Percentiles rank a stretch among this genome's conserved stretches.
Conservation (phyloP, 1,139 yeast species). For the Petasospora rhodanensis region DNA sequence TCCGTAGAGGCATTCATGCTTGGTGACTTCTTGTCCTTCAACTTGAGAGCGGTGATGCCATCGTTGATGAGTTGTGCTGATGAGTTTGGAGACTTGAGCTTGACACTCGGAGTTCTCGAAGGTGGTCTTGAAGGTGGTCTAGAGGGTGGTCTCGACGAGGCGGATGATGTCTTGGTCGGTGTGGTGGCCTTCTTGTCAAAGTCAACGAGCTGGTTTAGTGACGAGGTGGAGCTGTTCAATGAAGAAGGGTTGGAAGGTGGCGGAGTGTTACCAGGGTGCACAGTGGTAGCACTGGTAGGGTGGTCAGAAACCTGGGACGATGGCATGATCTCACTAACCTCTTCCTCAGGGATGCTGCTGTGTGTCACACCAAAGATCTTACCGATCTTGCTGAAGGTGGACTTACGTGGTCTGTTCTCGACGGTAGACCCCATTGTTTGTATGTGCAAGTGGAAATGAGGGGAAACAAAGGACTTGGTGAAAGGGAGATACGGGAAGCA, state of each 20-base stretch:
- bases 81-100: slow-evolving; percentile 8
- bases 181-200: slow-evolving; percentile 8
- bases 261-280: no score
- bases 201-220: slow-evolving; percentile 14
- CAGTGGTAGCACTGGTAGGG: no score
- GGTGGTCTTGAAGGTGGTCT: slow-evolving; percentile 14
- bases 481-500: background rate
- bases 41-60: slow-evolving; percentile 9
- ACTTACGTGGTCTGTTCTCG: slow-evolving; percentile 23
- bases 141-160: slow-evolving; percentile 10
- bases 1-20: slow-evolving; percentile 9
- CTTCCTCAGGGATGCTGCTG: slow-evolving; percentile 9
- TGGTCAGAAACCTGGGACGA: no score
- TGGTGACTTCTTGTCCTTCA: slow-evolving; percentile 9
- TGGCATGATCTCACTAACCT: no score
- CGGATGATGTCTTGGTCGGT: slow-evolving; percentile 6
- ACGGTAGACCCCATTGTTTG: slow-evolving; percentile 12
- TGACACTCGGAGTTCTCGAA: slow-evolving; percentile 11
- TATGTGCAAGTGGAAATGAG: background rate
- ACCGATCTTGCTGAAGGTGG: slow-evolving; percentile 30
- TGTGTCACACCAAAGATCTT: slow-evolving; percentile 28
- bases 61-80: slow-evolving; percentile 2
- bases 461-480: background rate
- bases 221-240: slow-evolving; percentile 15
- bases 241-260: slow-evolving; percentile 10